phyloP scores from a whole-genome alignment of 805 yeast species.

The Yamadazyma laniorum region DNA sequence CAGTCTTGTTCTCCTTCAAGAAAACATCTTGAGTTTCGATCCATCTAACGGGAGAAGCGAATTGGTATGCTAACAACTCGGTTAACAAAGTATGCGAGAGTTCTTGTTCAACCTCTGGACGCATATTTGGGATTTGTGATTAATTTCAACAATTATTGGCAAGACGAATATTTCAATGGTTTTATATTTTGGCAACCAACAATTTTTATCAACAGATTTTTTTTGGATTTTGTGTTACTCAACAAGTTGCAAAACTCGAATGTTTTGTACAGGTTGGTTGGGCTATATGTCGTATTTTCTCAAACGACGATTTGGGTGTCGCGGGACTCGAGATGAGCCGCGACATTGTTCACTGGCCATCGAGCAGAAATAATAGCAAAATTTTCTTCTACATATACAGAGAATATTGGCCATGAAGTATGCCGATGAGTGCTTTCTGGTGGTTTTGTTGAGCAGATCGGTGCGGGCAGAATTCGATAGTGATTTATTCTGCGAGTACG shows the following conservation, averaged over 20 bases:
- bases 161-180: conserved; percentile 5
- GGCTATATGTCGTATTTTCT: background rate
- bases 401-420: too few species aligned
- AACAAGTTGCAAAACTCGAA: conserved; percentile 4
- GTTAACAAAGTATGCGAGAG: conserved; percentile 91
- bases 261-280: conserved; percentile 6
- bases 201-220: conserved; percentile 1
- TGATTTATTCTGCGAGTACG: background rate
- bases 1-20: conserved; percentile 89
- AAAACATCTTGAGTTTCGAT: conserved; percentile 99
- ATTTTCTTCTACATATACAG: too few species aligned
- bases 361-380: too few species aligned
- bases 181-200: conserved; percentile 8
- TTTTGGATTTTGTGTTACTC: background rate
- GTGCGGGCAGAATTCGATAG: background rate
- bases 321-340: too few species aligned
- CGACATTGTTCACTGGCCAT: too few species aligned
- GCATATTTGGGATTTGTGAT: conserved; percentile 52
- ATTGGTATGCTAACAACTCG: conserved; percentile 96
- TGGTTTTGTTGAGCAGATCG: too few species aligned
- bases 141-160: background rate
- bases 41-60: conserved; percentile 99
- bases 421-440: too few species aligned
- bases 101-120: conserved; percentile 97
- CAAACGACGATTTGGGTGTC: too few species aligned